These are phyloP conservation scores for Pyrrhoderma noxium DNA, from an alignment of 1,284 basidiomycete genomes.

Conservation along the genomic window DNA sequence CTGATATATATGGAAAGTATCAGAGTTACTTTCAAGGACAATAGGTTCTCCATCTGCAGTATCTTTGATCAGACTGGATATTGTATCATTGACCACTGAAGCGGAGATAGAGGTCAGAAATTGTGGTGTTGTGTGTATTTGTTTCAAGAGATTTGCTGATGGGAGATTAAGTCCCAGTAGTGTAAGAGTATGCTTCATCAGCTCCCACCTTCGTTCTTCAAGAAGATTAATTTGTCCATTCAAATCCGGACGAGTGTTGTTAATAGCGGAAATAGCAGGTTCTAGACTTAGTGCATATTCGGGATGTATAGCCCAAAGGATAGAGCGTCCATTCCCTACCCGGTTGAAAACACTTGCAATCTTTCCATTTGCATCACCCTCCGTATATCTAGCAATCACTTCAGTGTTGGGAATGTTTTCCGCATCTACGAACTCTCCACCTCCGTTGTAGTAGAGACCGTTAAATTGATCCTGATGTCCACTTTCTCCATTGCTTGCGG, in stretches of 20 bases:
- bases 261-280: slow-evolving; percentile 33
- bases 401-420: slow-evolving; percentile 19
- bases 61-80: slow-evolving; percentile 27
- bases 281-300: slow-evolving; percentile 51
- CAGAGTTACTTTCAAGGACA: slow-evolving; percentile 12
- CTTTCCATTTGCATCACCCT: slow-evolving; percentile 20
- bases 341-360: slow-evolving; percentile 45
- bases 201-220: slow-evolving; percentile 30
- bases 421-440: slow-evolving; percentile 39
- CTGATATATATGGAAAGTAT: slow-evolving; percentile 15
- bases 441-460: slow-evolving; percentile 48
- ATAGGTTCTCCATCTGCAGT: slow-evolving; percentile 6
- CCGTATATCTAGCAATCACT: slow-evolving; percentile 18
- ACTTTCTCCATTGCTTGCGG: slow-evolving; percentile 13
- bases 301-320: slow-evolving; percentile 57
- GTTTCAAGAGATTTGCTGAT: slow-evolving; percentile 16
- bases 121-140: slow-evolving; percentile 41
- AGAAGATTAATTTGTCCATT: slow-evolving; percentile 29
- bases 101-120: slow-evolving; percentile 40
- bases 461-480: slow-evolving; percentile 19
- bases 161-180: slow-evolving; percentile 41
- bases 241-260: slow-evolving; percentile 24
- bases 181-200: slow-evolving; percentile 39
- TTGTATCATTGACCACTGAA: slow-evolving; percentile 31
- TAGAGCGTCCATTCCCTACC: slow-evolving; percentile 49